A percentile compares a stretch with the other conserved stretches of the same genome.
These are phyloP conservation scores for Rhododendron griersonianum DNA, from an alignment of 148 eudicot genomes.

Conservation along the genomic window DNA sequence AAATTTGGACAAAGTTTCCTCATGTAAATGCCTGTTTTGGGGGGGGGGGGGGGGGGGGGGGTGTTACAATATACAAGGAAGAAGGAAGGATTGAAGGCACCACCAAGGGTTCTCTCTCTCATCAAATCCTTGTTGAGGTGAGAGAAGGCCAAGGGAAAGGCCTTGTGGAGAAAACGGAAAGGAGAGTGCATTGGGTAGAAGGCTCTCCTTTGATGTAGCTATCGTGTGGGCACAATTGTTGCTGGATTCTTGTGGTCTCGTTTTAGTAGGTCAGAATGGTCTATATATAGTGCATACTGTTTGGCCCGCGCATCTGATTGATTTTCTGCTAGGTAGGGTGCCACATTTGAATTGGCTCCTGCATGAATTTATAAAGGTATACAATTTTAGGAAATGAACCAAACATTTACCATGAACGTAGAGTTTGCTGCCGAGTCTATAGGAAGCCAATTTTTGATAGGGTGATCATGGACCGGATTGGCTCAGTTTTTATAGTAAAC, in stretches of 20 bases:
- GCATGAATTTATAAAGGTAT: too few relatives aligned
- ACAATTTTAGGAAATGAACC: too few relatives aligned
- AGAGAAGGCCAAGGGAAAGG: not conserved
- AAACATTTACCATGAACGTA: too few relatives aligned
- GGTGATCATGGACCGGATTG: too few relatives aligned
- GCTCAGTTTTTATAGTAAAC: too few relatives aligned
- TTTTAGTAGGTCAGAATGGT: not conserved
- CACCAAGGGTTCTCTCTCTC: not conserved
- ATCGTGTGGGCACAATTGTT: conserved; percentile 22
- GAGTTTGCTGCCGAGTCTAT: too few relatives aligned
- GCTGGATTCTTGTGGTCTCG: not conserved
- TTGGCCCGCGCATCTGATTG: not conserved
- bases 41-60: too few relatives aligned
- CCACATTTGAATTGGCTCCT: not conserved
- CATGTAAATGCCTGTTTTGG: conserved; percentile 27
- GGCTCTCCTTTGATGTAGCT: conserved; percentile 36
- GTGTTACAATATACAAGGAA: not conserved
- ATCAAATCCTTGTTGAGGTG: not conserved
- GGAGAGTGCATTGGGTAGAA: conserved; percentile 1
- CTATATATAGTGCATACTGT: not conserved
- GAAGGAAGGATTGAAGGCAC: not conserved
- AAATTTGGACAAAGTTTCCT: conserved; percentile 88
- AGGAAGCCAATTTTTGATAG: too few relatives aligned
- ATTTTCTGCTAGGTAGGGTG: not conserved
- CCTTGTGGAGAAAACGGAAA: not conserved